Conservation (phyloP, 2,329 filamentous ascomycete species). For the Xylariales sp. region DNA sequence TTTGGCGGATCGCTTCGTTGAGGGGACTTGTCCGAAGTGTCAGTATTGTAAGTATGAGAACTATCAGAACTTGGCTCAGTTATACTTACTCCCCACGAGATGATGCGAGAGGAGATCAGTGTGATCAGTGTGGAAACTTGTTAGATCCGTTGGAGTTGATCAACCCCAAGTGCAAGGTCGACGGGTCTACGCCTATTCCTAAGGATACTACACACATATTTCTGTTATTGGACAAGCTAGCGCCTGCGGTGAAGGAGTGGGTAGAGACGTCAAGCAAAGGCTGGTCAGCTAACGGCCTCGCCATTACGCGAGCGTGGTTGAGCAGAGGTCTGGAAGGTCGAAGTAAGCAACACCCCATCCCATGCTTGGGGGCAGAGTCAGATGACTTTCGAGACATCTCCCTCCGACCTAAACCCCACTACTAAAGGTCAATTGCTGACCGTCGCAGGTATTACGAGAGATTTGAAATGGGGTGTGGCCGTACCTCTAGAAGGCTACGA, state of each 20-base stretch:
- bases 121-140: constrained; percentile 27
- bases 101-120: constrained; percentile 32
- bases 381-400: too few species aligned
- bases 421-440: too few species aligned
- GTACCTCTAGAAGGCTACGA: constrained; percentile 51
- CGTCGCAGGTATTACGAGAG: constrained; percentile 88
- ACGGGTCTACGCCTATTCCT: constrained; percentile 73
- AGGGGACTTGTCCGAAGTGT: constrained; percentile 74
- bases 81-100: too few species aligned
- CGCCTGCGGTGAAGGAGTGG: constrained; percentile 74
- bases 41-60: too few species aligned
- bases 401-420: too few species aligned
- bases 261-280: constrained; percentile 67
- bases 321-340: constrained; percentile 79
- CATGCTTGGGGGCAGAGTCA: too few species aligned
- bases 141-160: constrained; percentile 50
- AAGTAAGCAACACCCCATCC: too few species aligned
- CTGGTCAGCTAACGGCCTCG: constrained; percentile 71
- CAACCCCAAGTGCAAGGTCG: constrained; percentile 87
- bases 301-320: constrained; percentile 77
- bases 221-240: constrained; percentile 78
- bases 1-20: constrained; percentile 81
- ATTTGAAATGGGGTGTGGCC: constrained; percentile 81
- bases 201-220: constrained; percentile 87
- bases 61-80: too few species aligned